Conservation (phyloP, 768 basidiomycete genomes). For the Gymnopilus junonius region DNA sequence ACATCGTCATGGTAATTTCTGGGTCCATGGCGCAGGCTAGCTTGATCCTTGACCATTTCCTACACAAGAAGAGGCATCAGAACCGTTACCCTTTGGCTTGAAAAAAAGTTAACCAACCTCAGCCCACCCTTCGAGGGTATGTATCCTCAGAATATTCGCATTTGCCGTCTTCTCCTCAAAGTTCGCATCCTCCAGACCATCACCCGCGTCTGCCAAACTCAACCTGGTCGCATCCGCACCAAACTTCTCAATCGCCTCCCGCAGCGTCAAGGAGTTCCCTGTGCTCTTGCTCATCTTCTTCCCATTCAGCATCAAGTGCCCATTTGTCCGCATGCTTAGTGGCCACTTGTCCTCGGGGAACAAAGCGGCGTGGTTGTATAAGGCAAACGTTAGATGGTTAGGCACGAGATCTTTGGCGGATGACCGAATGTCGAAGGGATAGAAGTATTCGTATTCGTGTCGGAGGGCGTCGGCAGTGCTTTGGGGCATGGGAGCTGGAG, state of each 20-base stretch:
- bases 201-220: slow-evolving; percentile 94
- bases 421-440: slow-evolving; percentile 97
- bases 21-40: slow-evolving; percentile 73
- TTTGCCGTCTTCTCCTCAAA: slow-evolving; percentile 99
- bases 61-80: too few relatives aligned
- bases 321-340: slow-evolving; percentile 90
- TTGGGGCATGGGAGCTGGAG: slow-evolving; percentile 61
- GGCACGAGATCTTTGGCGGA: slow-evolving; percentile 97
- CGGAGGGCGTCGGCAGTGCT: slow-evolving; percentile 86
- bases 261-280: slow-evolving; percentile 92
- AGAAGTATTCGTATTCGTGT: slow-evolving; percentile 95
- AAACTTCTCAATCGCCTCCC: slow-evolving; percentile 90
- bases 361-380: slow-evolving; percentile 95
- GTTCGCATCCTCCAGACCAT: slow-evolving; percentile 97
- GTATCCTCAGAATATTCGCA: slow-evolving; percentile 91
- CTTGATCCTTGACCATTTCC: slow-evolving; percentile 81
- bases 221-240: slow-evolving; percentile 95
- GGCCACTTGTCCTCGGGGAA: slow-evolving; percentile 95
- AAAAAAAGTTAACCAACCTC: slow-evolving; percentile 55
- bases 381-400: slow-evolving; percentile 91
- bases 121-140: slow-evolving; percentile 91
- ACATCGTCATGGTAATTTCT: slow-evolving; percentile 85
- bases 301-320: slow-evolving; percentile 95
- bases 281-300: slow-evolving; percentile 99
- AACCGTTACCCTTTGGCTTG: too few relatives aligned